Base-by-base conservation (phyloP, 495 filamentous ascomycete genomes). In the Talaromyces adpressus region DNA sequence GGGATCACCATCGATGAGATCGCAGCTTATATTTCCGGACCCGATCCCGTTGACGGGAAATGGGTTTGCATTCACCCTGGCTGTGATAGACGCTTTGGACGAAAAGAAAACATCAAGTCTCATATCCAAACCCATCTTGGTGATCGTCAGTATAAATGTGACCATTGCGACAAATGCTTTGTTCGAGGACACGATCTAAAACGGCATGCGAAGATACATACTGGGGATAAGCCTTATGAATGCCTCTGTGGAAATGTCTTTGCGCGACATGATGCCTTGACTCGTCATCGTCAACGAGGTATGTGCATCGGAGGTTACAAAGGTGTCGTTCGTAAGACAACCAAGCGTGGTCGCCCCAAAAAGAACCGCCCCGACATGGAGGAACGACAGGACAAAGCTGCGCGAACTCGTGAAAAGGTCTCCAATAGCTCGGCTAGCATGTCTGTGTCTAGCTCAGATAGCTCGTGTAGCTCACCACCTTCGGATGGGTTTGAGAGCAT, bases 81-180 rank as follows among this genome's bases (percentile, higher is more conserved):
- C 12, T 98, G 94, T 78, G 79, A 83, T 45, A 93, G 94, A 67
- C 83, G 84, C 14, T 98, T 98, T 70, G 91, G 91, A 12, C 84
- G 94, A 57, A 94, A 96, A 72, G 94, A 98, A 75, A 98, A 98
- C 73, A 95, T 97, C 78, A 95, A 93, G 70, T 93, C 92, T 8
- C 94, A 98, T 72, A 90, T 98, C 51, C 94, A 98, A 73, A 97
- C 94, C 1, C 94, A 98, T 70, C 87, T 98, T 61, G 93, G 93
- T 65, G 95, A 98, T 66, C 84, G 95, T 30, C 95, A 96, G 70
- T 98, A 87, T 76, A 85, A 87, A 69, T 98, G 94, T 72, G 88
- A 90, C 57, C 83, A 88, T 23, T 98, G 94, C 75, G 81, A 87
- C 25, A 97, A 97, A 73, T 91, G 91, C 73, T 98, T 98, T 69